Base-by-base conservation (phyloP, 2,329 filamentous ascomycete species). In the Beauveria australis region DNA sequence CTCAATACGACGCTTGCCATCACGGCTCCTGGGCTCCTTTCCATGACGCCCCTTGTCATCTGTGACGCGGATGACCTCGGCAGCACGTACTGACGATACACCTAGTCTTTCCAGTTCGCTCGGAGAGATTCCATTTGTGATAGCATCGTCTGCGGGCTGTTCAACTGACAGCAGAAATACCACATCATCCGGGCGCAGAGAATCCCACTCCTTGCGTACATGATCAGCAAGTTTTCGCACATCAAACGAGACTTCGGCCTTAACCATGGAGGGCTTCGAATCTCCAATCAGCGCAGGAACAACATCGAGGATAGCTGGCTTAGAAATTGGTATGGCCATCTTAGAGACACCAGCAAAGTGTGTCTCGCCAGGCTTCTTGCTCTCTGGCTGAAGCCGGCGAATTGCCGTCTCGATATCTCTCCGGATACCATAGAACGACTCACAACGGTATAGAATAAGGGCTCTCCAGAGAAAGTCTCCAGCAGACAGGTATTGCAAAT, bases 391-490 rank as follows among this genome's bases (percentile, higher is more conserved):
- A 62, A 99, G 76, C 51, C 91, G 86, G 69, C 89, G 89, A 55
- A 97, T 71, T 7, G 89, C 86, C 53, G 90, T 84, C 70, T 96
- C 91, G 61, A 99, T 86, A 70, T 99, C 91, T 69, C 92, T 93
- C 51, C 92, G 86, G 62, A 99, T 93, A 63, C 91, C 90, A 72
- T 95, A 97, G 71, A 97, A 97, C 0, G 93, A 84, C 73, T 99
- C 94, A 62, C 88, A 89, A 46, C 93, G 86, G 71, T 96, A 94
- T 9, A 99, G 78, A 16, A 95, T 81, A 68, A 97, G 88, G 0
- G 93, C 92, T 64, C 95, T 85, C 92, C 92, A 99, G n/a, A 99
- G 76, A 67, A 99, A 99, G 73, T 99, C 94, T 3, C 92, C 92
- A 55, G 96, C 85, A 3, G 92, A 96, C 16, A 99, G 80, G 73